Conservation (phyloP, 257 asterid genomes). For the Solanum stenotomum region DNA sequence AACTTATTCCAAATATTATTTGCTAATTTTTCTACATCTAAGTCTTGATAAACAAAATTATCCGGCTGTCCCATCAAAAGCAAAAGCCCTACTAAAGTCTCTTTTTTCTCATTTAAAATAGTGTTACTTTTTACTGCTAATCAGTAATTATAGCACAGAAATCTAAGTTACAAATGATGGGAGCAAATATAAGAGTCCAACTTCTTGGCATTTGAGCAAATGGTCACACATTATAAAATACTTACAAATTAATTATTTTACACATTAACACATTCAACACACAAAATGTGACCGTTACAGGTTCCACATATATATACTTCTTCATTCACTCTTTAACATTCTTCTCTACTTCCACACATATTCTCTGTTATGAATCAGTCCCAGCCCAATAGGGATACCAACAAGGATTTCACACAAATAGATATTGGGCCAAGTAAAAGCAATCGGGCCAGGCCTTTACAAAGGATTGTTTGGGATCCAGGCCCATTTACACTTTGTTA, state of each 20-base stretch:
- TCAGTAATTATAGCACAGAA: not conserved
- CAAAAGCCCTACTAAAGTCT: not conserved
- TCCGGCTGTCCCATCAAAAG: not conserved
- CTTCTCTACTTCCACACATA: not conserved
- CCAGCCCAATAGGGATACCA: too few relatives aligned
- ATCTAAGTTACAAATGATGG: not conserved
- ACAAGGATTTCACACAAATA: too few relatives aligned
- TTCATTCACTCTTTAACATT: not conserved
- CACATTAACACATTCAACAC: constrained; percentile 5
- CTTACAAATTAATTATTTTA: not conserved
- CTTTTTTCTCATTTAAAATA: not conserved
- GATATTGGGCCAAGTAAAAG: too few relatives aligned
- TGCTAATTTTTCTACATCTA: not conserved
- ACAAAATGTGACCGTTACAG: constrained; percentile 65
- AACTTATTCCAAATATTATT: too few relatives aligned
- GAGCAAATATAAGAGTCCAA: not conserved
- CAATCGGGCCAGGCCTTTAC: too few relatives aligned
- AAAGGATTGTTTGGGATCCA: too few relatives aligned
- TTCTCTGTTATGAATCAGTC: not conserved
- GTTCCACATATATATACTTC: not conserved
- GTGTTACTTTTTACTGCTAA: not conserved
- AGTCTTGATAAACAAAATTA: not conserved
- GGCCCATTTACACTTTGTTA: too few relatives aligned
- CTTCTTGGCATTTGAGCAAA: not conserved
- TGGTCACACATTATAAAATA: not conserved